Percentiles rank a stretch among this genome's conserved stretches.
Evolutionary conservation across 2,329 filamentous ascomycete species (phyloP).

Genomic region (Elsinoe perseae): DNA sequence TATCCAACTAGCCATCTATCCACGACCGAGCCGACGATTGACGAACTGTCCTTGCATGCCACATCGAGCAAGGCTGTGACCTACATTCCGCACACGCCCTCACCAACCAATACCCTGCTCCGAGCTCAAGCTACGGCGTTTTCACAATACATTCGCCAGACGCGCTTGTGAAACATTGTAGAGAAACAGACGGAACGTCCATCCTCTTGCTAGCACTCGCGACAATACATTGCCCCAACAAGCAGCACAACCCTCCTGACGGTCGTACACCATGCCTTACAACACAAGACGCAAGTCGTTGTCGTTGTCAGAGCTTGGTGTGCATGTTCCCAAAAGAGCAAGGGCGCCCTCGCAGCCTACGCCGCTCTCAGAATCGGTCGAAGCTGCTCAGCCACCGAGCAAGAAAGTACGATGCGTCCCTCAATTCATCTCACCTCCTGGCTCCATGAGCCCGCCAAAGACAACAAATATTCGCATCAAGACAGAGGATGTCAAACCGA

Average conservation of each 20-base stretch:
- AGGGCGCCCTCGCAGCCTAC: conserved; percentile 41
- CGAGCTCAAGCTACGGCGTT: conserved; percentile 13
- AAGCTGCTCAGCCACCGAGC: conserved; percentile 47
- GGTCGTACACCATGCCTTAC: conserved; percentile 63
- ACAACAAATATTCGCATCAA: conserved; percentile 40
- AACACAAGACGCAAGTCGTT: conserved; percentile 95
- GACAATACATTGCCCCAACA: background rate
- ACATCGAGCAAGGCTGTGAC: conserved; percentile 9
- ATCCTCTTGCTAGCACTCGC: background rate
- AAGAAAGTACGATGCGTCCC: conserved; percentile 42
- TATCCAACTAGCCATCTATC: background rate
- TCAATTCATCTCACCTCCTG: conserved; percentile 29
- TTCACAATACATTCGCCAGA: background rate
- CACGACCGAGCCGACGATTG: background rate
- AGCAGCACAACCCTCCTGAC: background rate
- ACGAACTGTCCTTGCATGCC: background rate
- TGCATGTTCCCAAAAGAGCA: conserved; percentile 62
- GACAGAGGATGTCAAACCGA: conserved; percentile 43
- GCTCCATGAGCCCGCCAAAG: conserved; percentile 37
- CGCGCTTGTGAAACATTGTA: background rate
- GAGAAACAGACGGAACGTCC: background rate
- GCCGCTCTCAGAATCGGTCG: conserved; percentile 54
- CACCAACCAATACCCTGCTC: background rate
- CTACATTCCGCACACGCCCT: conserved; percentile 14
- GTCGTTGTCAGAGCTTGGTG: conserved; percentile 85